phyloP scores from a whole-genome alignment of 768 basidiomycete genomes.

The Pleurotus pulmonarius region DNA sequence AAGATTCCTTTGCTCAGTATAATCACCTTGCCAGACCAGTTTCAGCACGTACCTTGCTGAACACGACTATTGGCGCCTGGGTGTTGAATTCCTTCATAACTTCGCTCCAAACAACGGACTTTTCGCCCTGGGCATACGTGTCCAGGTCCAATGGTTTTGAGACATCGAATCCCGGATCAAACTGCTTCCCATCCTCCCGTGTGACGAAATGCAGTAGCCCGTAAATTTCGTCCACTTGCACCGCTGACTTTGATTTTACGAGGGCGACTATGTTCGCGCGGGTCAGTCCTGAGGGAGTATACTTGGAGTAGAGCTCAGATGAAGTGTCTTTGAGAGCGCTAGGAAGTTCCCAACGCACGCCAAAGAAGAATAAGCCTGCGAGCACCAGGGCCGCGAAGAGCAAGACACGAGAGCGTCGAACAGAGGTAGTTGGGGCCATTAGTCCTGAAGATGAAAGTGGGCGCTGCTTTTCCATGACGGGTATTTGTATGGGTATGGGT shows the following conservation, averaged over 20 bases:
- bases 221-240: conserved; percentile 56
- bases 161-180: conserved; percentile 38
- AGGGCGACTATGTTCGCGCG: conserved; percentile 37
- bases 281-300: conserved; percentile 22
- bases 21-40: not conserved
- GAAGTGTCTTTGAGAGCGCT: conserved; percentile 29
- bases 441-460: not conserved
- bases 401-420: conserved; percentile 46
- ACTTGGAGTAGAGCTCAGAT: conserved; percentile 12
- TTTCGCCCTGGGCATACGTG: conserved; percentile 51
- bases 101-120: conserved; percentile 38
- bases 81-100: conserved; percentile 39
- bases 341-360: conserved; percentile 39
- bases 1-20: not conserved
- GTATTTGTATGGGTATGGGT: no score
- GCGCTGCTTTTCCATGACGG: no score
- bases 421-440: conserved; percentile 13
- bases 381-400: conserved; percentile 33
- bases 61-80: conserved; percentile 66
- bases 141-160: conserved; percentile 43
- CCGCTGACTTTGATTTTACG: conserved; percentile 22
- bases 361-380: conserved; percentile 35
- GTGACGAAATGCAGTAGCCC: conserved; percentile 69
- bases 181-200: conserved; percentile 36
- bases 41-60: conserved; percentile 66